Base-by-base conservation (phyloP, 2,329 filamentous ascomycete genomes). In the Diplodia seriata region DNA sequence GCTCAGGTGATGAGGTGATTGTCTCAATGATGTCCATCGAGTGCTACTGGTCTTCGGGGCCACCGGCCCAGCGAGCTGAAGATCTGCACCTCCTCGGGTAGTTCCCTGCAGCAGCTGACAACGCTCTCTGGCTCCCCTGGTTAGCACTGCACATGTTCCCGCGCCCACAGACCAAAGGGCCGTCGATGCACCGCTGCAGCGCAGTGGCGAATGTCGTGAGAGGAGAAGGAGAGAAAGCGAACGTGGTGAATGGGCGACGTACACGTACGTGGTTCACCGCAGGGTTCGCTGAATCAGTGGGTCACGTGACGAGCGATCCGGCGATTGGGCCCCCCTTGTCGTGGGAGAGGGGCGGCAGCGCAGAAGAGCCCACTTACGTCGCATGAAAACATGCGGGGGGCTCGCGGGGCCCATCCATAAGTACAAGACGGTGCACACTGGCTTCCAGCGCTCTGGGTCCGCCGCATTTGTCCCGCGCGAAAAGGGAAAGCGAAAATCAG, bases 301-400 rank as follows among this genome's bases (percentile, higher is more conserved):
- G 36, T 7, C 57, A 62, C 57, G 57, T 62, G 57, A 62, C 43
- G 12, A 31, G 55, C 20, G 55, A 59, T 29, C 36, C 29, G 23
- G 29, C 26, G 20, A 9, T 14, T 29, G 9, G 23, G 20, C 20
- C 56, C 20, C 56, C 40, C 57, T 26, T n/a, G 38, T 62, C 40
- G 26, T 26, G 15, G 40, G 33, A 9, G 33, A 23, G 55, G 56
- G n/a, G 23, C 29, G 26, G 18, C 18, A 47, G 43, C 26, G 18
- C 14, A 20, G n/a, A 9, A 9, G 57, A 49, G n/a, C 57, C 57
- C 57, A 62, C 57, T 50, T 23, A 50, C 40, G 57, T 4, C 26
- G 57, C 57, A 47, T 50, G 56, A 62, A 62, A 62, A 50, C 40
- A 62, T 50, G 57, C 57, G 57, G 57, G 56, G 57, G 26, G 36